Percentiles rank a stretch among this genome's conserved stretches.
These are phyloP conservation scores for Neurospora sp. DNA, from an alignment of 495 filamentous ascomycete species.

Conservation along the genomic window DNA sequence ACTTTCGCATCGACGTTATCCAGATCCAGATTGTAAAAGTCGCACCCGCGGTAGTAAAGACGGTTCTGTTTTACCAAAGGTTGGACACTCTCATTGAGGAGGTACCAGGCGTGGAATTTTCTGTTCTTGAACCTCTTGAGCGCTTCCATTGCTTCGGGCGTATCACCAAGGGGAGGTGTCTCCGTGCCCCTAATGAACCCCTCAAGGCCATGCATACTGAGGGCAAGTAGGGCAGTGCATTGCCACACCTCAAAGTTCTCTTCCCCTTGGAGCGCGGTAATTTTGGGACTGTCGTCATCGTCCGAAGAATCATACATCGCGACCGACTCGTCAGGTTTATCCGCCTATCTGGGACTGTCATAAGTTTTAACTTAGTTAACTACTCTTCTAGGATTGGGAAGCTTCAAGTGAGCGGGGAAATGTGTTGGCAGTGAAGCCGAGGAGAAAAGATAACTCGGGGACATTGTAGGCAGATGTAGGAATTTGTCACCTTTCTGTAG, in stretches of 20 bases:
- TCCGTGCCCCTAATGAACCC: not conserved
- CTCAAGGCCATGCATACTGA: not conserved
- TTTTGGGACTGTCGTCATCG: not conserved
- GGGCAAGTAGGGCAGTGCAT: not conserved
- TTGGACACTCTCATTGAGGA: not conserved
- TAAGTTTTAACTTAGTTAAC: not conserved
- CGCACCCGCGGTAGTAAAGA: too few relatives aligned
- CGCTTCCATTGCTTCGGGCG: not conserved
- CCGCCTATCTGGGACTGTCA: not conserved
- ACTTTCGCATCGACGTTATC: not conserved
- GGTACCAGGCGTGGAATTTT: fast-evolving
- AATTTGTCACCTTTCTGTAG: not conserved
- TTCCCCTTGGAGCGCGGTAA: not conserved
- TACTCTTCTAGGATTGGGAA: not conserved
- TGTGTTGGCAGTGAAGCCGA: not conserved
- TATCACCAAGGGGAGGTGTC: not conserved
- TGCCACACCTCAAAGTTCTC: not conserved
- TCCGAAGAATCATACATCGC: not conserved
- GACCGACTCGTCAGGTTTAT: not conserved
- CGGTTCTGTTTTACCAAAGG: too few relatives aligned
- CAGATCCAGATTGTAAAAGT: too few relatives aligned
- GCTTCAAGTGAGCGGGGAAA: not conserved
- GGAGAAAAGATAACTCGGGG: not conserved
- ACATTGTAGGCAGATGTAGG: not conserved
- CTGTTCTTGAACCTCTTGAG: not conserved